Evolutionary conservation across 176 grass and related monocot genomes (phyloP).

Genomic region (Secale cereale): DNA sequence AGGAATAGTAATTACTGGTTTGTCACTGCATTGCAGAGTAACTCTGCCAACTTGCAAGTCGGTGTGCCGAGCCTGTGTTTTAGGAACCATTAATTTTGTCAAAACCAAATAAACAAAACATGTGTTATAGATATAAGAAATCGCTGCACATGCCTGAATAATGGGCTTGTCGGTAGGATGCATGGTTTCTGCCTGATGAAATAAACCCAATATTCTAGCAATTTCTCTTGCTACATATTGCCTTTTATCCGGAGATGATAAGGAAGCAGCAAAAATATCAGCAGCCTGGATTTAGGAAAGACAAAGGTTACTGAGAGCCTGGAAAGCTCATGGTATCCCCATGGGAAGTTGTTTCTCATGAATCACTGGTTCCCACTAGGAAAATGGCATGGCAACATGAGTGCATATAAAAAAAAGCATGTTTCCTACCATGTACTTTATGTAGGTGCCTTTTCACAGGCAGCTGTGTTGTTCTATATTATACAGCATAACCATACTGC

Average conservation of each 20-base stretch:
- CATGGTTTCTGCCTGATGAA: constrained; percentile 34
- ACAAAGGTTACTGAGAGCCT: constrained; percentile 5
- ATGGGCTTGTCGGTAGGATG: constrained; percentile 55
- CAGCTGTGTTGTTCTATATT: background rate
- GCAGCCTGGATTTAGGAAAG: constrained; percentile 52
- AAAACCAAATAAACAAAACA: constrained; percentile 1
- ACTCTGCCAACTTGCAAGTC: constrained; percentile 86
- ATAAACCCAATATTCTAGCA: constrained; percentile 49
- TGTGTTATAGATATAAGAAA: background rate
- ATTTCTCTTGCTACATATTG: constrained; percentile 65
- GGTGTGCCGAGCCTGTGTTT: constrained; percentile 45
- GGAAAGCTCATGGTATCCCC: background rate
- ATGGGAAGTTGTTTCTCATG: background rate
- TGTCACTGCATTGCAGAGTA: constrained; percentile 43
- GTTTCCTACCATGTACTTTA: background rate
- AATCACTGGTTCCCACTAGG: constrained; percentile 3
- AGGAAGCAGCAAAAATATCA: constrained; percentile 74
- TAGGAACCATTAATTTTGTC: constrained; percentile 18
- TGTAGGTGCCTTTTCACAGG: background rate
- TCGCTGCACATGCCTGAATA: constrained; percentile 50
- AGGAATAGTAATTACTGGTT: constrained; percentile 40
- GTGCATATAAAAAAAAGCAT: background rate
- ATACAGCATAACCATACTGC: background rate
- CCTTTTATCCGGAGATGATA: constrained; percentile 58
- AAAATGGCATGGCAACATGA: constrained; percentile 3